phyloP scores from a whole-genome alignment of 164 flowering plant species.

The Magnolia officinalis region DNA sequence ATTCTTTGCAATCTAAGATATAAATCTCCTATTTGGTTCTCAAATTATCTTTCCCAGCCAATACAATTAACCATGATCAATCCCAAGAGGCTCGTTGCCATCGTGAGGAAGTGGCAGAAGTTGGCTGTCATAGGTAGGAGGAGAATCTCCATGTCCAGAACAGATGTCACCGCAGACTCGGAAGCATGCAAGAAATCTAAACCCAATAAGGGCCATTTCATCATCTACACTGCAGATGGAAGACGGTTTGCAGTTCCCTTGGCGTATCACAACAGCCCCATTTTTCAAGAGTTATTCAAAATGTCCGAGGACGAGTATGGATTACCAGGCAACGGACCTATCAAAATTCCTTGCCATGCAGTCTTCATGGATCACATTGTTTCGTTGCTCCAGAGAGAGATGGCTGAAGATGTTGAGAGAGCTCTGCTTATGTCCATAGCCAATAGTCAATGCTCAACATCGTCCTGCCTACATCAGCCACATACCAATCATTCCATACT shows the following conservation, averaged over 20 bases:
- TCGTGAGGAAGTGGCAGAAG: constrained; percentile 4
- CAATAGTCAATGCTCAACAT: background rate
- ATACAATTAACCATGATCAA: constrained; percentile 2
- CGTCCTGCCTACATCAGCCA: background rate
- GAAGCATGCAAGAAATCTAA: background rate
- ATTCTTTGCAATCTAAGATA: background rate
- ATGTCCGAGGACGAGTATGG: constrained; percentile 25
- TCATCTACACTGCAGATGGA: constrained; percentile 20
- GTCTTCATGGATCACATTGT: constrained; percentile 17
- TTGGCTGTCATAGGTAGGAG: constrained; percentile 11
- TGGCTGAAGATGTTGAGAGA: constrained; percentile 13
- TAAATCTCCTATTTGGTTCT: background rate
- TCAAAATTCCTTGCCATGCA: constrained; percentile 23
- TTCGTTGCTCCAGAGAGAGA: constrained; percentile 1
- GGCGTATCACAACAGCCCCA: constrained; percentile 8
- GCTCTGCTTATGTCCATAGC: constrained; percentile 12
- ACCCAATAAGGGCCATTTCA: constrained; percentile 18
- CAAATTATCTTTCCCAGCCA: background rate
- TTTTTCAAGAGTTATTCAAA: constrained; percentile 17
- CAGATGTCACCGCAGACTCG: background rate
- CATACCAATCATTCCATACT: background rate
- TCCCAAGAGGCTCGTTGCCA: background rate
- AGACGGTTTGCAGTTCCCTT: constrained; percentile 25
- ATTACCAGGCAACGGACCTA: constrained; percentile 13
- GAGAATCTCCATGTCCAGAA: constrained; percentile 8